A percentile compares a stretch with the other conserved stretches of the same genome.
Conservation (phyloP, 441 rosid species). For the Erodium chrysanthum region DNA sequence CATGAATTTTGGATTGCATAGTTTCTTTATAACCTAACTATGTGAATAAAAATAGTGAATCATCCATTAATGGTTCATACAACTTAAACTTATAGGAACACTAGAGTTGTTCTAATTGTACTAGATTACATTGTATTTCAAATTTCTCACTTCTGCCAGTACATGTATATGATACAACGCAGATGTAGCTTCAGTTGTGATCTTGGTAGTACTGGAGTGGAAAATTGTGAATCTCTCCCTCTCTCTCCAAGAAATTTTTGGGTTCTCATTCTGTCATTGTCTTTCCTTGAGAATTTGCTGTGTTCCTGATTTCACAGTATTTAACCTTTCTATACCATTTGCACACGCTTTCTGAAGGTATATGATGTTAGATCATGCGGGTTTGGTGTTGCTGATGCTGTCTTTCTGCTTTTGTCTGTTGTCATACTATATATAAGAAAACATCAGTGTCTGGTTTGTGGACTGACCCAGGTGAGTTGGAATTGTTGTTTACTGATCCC, state of each 20-base stretch:
- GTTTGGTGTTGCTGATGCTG: conserved; percentile 6
- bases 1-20: not conserved
- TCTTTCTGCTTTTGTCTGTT: not conserved
- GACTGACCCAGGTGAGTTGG: conserved; percentile 1
- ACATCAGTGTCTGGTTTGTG: not conserved
- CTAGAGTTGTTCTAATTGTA: not conserved
- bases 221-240: not conserved
- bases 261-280: not conserved
- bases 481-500: not conserved
- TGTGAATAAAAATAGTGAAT: not conserved
- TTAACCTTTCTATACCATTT: not conserved
- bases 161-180: not conserved
- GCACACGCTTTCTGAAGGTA: not conserved
- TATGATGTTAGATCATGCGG: not conserved
- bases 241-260: not conserved
- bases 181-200: not conserved
- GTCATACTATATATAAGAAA: not conserved
- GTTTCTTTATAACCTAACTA: not conserved
- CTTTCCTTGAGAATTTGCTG: not conserved
- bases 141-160: not conserved
- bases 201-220: not conserved
- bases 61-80: conserved; percentile 4
- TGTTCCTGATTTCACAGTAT: not conserved
- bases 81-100: not conserved
- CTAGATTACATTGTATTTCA: not conserved